phyloP scores from a whole-genome alignment of 108 stramenopile species.

The Discostella stelligeroides region DNA sequence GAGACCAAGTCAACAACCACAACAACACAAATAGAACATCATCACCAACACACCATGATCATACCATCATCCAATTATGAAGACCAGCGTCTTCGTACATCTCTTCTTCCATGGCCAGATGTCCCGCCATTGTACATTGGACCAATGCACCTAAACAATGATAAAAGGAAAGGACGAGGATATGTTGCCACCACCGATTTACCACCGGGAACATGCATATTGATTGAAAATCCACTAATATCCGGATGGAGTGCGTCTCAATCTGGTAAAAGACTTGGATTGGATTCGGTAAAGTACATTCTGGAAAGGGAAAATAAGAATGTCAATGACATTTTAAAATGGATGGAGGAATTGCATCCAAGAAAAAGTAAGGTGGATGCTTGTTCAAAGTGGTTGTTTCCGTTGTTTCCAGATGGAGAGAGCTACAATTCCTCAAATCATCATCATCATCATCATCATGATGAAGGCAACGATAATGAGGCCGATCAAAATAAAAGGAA shows the following conservation, averaged over 20 bases:
- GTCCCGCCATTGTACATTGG: slow-evolving; percentile 64
- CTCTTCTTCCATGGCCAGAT: slow-evolving; percentile 36
- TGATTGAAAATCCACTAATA: slow-evolving; percentile 71
- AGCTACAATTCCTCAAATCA: too few relatives aligned
- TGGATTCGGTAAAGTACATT: slow-evolving; percentile 64
- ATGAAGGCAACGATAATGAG: slow-evolving; percentile 11
- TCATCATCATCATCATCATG: too few relatives aligned
- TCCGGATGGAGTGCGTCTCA: slow-evolving; percentile 72
- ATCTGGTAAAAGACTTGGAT: slow-evolving; percentile 56
- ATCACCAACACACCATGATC: neutral
- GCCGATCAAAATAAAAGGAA: neutral
- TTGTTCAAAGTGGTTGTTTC: neutral
- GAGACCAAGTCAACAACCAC: neutral
- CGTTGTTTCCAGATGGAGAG: slow-evolving; percentile 2
- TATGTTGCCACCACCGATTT: slow-evolving; percentile 61
- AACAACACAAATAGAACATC: too few relatives aligned
- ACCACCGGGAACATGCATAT: slow-evolving; percentile 69
- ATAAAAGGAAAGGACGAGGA: slow-evolving; percentile 72
- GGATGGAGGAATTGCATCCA: slow-evolving; percentile 77
- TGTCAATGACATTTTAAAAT: slow-evolving; percentile 49
- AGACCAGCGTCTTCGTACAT: slow-evolving; percentile 32
- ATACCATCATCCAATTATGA: slow-evolving; percentile 19
- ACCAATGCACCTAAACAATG: slow-evolving; percentile 36
- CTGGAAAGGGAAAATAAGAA: slow-evolving; percentile 38
- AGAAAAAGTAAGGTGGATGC: slow-evolving; percentile 62